Evolutionary conservation across 23 red algal species (phyloP), one percentile per base, ranked within the genome.

Genomic region (Gracilaria gracilis): DNA sequence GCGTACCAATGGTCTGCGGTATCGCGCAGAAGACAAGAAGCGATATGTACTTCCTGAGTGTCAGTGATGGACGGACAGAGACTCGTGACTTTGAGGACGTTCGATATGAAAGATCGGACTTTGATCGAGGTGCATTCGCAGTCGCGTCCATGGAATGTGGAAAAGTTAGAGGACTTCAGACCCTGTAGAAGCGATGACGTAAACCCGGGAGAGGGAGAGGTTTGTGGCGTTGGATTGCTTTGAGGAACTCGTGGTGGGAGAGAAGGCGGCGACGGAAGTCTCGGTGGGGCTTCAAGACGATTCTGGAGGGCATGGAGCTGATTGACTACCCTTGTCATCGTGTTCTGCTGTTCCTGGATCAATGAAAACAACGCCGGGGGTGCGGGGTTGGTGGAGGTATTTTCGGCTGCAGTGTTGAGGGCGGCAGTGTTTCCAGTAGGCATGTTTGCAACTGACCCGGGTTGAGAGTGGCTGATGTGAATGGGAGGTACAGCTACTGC

Each of bases 331-430:
- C 33, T 29, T 13, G 62, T 21, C 62, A 67, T 67, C 1, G 62
- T 67, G 12, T 67, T 28, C 24, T 67, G 62, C 17, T 67, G 62
- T 31, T 67, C 25, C 11, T 67, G 62, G 32, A 67, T 67, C 62
- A 67, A 33, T 33, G 62, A 3, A 12, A 67, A 9, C 33, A 67
- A 24, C 16, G 62, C 62, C 7, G 62, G 1, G 16, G 62, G 33
- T 2, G 16, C 1, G 2, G 25, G 62, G 28, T 33, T 2, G 17
- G 62, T 9, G 9, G 16, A 1, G 51, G 17, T 20, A 17, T 55
- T 9, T 0, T 67, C 28, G 2, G 62, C 4, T 32, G 25, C 24
- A 11, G 11, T 46, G 11, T 46, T 11, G 11, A 46, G 5, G 5
- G 11, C 42, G 11, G 42, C 42, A 46, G 42, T 46, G 42, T 46